Conservation (phyloP, 192 early-diverging fungal species). For the Podila verticillata region DNA sequence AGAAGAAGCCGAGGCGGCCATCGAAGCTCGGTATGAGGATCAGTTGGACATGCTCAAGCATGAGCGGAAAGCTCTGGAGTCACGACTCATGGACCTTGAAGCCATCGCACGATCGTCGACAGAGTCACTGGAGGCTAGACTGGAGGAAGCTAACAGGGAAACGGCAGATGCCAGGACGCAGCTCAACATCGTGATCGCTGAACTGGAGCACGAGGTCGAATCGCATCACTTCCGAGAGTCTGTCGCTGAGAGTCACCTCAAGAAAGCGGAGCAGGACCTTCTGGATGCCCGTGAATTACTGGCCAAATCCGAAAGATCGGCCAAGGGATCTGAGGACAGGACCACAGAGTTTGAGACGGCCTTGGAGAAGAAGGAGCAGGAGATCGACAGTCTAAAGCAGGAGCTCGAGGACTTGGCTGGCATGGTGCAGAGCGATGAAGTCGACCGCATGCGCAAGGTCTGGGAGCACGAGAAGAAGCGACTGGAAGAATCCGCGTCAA, state of each 20-base stretch:
- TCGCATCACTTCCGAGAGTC: slow-evolving; percentile 23
- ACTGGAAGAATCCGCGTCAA: slow-evolving; percentile 40
- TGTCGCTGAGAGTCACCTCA: slow-evolving; percentile 29
- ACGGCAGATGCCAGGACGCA: slow-evolving; percentile 49
- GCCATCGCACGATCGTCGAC: slow-evolving; percentile 27
- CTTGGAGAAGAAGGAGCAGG: slow-evolving; percentile 47
- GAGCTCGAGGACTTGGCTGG: slow-evolving; percentile 59
- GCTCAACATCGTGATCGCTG: slow-evolving; percentile 32
- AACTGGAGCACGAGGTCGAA: slow-evolving; percentile 43
- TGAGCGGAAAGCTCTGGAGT: slow-evolving; percentile 32
- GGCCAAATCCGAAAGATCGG: slow-evolving; percentile 30
- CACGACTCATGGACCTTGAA: slow-evolving; percentile 25
- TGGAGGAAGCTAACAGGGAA: slow-evolving; percentile 41
- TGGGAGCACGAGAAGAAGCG: slow-evolving; percentile 62
- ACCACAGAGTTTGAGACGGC: slow-evolving; percentile 29
- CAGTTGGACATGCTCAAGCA: slow-evolving; percentile 19
- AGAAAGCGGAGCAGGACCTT: slow-evolving; percentile 39
- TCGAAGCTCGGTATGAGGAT: slow-evolving; percentile 15
- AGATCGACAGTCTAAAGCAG: slow-evolving; percentile 51
- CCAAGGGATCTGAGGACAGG: slow-evolving; percentile 22
- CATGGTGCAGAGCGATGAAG: slow-evolving; percentile 56
- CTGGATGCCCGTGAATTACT: slow-evolving; percentile 30
- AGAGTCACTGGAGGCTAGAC: slow-evolving; percentile 41
- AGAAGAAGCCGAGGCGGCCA: slow-evolving; percentile 13
- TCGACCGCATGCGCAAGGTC: slow-evolving; percentile 59